Conservation (phyloP, 257 asterid genomes). For the Jacaranda mimosifolia region DNA sequence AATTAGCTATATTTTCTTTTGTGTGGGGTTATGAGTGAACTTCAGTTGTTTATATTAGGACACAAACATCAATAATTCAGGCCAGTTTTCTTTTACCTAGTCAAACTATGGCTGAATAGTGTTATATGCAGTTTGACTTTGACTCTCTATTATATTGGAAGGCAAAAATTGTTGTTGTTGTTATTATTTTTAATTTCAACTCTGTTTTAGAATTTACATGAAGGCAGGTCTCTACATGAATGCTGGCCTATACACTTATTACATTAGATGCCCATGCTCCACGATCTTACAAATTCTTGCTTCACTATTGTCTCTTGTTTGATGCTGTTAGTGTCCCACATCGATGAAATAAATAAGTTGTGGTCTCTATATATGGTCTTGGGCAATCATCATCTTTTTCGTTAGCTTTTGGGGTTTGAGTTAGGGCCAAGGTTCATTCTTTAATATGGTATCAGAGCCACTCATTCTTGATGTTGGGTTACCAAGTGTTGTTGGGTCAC, state of each 20-base stretch:
- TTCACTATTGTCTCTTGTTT: neutral
- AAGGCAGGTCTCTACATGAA: neutral
- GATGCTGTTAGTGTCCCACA: too few relatives aligned
- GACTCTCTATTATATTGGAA: neutral
- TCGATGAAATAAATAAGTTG: too few relatives aligned
- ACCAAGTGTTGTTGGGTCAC: too few relatives aligned
- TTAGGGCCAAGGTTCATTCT: too few relatives aligned
- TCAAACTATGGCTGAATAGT: constrained; percentile 1
- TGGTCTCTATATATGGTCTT: too few relatives aligned
- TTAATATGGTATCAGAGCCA: too few relatives aligned
- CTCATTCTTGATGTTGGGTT: too few relatives aligned
- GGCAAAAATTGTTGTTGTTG: neutral
- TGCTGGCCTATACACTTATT: neutral
- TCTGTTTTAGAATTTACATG: too few relatives aligned
- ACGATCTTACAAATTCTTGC: neutral
- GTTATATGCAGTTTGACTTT: constrained; percentile 16
- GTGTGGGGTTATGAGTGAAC: constrained; percentile 2
- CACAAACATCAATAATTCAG: neutral
- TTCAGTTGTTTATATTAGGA: constrained; percentile 18
- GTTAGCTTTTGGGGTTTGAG: too few relatives aligned
- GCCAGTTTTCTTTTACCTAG: neutral
- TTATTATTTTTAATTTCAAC: too few relatives aligned
- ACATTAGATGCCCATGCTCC: neutral
- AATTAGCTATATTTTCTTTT: constrained; percentile 2
- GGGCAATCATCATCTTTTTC: too few relatives aligned